phyloP scores from a whole-genome alignment of 2,329 filamentous ascomycete species.

The Cercospora sp. region DNA sequence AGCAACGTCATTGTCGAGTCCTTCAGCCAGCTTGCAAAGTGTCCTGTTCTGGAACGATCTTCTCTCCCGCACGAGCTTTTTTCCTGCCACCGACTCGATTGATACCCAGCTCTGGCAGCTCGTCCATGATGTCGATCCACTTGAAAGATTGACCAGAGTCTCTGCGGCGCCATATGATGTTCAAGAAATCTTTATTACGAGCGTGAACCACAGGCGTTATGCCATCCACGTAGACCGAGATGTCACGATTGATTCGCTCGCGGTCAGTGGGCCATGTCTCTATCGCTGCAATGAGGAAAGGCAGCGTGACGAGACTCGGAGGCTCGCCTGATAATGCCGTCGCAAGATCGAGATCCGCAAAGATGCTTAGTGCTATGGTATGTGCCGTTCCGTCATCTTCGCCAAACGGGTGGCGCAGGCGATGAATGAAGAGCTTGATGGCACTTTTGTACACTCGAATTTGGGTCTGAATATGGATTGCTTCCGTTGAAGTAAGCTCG shows the following conservation, averaged over 20 bases:
- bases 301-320: not conserved
- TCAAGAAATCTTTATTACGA: not conserved
- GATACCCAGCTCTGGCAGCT: constrained; percentile 3
- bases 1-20: not conserved
- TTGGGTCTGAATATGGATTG: not conserved
- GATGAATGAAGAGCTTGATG: constrained; percentile 9
- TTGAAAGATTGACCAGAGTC: constrained; percentile 1
- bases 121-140: constrained; percentile 10
- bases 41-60: not conserved
- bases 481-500: not conserved
- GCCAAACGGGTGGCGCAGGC: constrained; percentile 9
- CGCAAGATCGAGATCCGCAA: constrained; percentile 9
- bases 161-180: not conserved
- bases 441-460: constrained; percentile 1
- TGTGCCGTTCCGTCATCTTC: constrained; percentile 7
- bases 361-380: not conserved
- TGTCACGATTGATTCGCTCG: not conserved
- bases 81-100: constrained; percentile 11
- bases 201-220: not conserved
- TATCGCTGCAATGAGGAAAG: constrained; percentile 9
- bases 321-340: not conserved
- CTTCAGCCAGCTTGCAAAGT: not conserved
- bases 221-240: constrained; percentile 6
- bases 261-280: not conserved
- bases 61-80: not conserved